Conservation (phyloP, 768 basidiomycete species). For the Amanita brunnescens region DNA sequence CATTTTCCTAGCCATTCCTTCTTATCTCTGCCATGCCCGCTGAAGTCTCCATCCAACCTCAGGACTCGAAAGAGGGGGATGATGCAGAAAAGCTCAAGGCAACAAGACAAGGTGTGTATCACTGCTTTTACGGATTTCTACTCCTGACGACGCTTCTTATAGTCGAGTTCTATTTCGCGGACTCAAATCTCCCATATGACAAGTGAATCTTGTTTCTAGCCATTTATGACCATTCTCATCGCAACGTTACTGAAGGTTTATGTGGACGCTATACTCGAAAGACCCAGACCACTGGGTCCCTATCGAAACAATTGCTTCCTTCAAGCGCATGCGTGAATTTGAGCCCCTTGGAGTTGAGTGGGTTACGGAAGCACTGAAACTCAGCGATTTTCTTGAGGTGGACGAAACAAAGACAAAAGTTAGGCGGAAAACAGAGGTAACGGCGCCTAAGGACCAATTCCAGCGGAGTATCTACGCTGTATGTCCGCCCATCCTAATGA, state of each 20-base stretch:
- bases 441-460: conserved; percentile 71
- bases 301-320: conserved; percentile 77
- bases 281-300: conserved; percentile 87
- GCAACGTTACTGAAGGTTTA: conserved; percentile 49
- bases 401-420: conserved; percentile 67
- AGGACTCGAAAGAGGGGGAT: conserved; percentile 17
- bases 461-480: conserved; percentile 87
- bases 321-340: conserved; percentile 90
- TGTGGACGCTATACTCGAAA: conserved; percentile 86
- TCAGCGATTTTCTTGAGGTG: conserved; percentile 54
- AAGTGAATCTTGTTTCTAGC: conserved; percentile 36
- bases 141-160: not conserved
- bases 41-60: not conserved
- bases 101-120: conserved; percentile 40
- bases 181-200: conserved; percentile 92
- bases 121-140: not conserved
- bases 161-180: conserved; percentile 98
- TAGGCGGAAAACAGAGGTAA: conserved; percentile 63
- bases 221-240: not conserved
- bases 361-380: conserved; percentile 58
- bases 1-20: not conserved
- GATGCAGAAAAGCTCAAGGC: conserved; percentile 39
- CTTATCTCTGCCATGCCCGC: conserved; percentile 2
- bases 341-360: conserved; percentile 51
- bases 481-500: conserved; percentile 18